These are phyloP conservation scores for Alternaria arbusti DNA, from an alignment of 2,329 filamentous ascomycete genomes.

Conservation along the genomic window DNA sequence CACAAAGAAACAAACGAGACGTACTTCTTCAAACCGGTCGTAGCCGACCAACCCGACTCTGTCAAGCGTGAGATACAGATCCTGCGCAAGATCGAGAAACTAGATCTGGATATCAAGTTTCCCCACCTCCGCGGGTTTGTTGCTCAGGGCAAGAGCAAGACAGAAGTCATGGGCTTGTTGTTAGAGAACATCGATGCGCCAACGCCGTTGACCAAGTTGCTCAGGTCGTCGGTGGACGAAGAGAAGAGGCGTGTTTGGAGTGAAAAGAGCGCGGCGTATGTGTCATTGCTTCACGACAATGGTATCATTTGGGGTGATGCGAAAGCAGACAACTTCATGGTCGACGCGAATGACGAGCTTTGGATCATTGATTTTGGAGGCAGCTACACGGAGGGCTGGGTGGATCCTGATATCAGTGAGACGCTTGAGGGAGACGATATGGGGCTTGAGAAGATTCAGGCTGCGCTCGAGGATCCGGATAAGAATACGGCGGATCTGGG, in stretches of 20 bases:
- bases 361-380: slow-evolving; percentile 53
- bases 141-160: slow-evolving; percentile 11
- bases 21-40: slow-evolving; percentile 27
- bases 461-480: slow-evolving; percentile 18
- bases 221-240: slow-evolving; percentile 12
- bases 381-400: slow-evolving; percentile 51
- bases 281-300: slow-evolving; percentile 17
- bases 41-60: slow-evolving; percentile 15
- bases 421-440: slow-evolving; percentile 49
- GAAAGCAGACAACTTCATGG: slow-evolving; percentile 47
- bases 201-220: slow-evolving; percentile 18
- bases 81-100: slow-evolving; percentile 13
- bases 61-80: slow-evolving; percentile 26
- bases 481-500: slow-evolving; percentile 9
- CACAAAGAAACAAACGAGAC: not conserved
- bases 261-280: slow-evolving; percentile 14
- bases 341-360: slow-evolving; percentile 45
- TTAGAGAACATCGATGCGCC: slow-evolving; percentile 17
- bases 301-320: slow-evolving; percentile 36
- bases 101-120: slow-evolving; percentile 19
- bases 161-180: slow-evolving; percentile 19
- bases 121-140: slow-evolving; percentile 19
- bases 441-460: slow-evolving; percentile 28
- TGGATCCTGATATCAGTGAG: slow-evolving; percentile 46
- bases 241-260: slow-evolving; percentile 18